phyloP scores from a whole-genome alignment of 495 filamentous ascomycete species.

The Penicillium turbatum region DNA sequence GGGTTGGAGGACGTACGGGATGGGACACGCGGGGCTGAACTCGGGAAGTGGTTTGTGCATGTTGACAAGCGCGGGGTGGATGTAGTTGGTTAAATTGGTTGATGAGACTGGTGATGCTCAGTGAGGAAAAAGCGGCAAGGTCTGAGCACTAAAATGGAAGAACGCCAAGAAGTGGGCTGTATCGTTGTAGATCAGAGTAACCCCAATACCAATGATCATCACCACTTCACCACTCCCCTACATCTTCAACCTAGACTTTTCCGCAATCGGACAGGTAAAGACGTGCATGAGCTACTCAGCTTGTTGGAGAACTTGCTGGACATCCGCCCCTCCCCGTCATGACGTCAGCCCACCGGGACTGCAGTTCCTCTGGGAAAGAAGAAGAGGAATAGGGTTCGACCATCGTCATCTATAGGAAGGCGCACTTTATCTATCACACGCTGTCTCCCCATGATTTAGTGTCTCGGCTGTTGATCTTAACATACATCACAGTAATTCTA shows the following conservation, averaged over 20 bases:
- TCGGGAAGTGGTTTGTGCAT: background rate
- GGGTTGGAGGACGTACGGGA: background rate
- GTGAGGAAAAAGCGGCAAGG: too few relatives aligned
- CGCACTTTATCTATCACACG: slow-evolving; percentile 2
- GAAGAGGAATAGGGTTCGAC: slow-evolving; percentile 16
- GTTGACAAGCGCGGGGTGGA: background rate
- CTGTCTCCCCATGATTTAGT: background rate
- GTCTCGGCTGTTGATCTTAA: background rate
- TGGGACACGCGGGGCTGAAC: slow-evolving; percentile 9
- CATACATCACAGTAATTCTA: background rate
- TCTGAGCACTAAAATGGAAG: too few relatives aligned
- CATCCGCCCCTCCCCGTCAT: slow-evolving; percentile 26
- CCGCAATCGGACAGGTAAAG: background rate
- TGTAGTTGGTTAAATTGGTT: background rate
- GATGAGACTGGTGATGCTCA: too few relatives aligned
- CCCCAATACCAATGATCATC: background rate
- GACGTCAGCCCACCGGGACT: slow-evolving; percentile 26
- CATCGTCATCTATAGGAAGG: slow-evolving; percentile 29
- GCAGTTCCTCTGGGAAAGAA: slow-evolving; percentile 12
- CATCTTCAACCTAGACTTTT: background rate
- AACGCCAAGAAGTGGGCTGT: too few relatives aligned
- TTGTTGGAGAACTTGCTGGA: background rate
- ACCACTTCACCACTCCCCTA: background rate
- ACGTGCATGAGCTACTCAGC: background rate
- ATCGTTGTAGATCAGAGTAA: slow-evolving; percentile 2